Evolutionary conservation across 805 yeast genomes (phyloP).

Genomic region (Clavispora vitiphila): DNA sequence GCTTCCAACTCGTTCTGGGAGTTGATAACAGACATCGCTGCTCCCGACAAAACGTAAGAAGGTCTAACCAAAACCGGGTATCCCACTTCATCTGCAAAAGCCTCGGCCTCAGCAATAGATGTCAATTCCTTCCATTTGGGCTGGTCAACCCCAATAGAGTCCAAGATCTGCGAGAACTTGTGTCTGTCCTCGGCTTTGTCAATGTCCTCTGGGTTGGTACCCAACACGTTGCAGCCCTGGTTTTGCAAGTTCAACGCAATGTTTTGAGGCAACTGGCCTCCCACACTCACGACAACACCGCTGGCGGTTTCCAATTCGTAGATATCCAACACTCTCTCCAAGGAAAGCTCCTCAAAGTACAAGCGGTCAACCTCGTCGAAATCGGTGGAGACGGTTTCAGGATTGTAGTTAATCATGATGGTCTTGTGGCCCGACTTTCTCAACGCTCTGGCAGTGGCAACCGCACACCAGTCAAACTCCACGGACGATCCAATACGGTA

Average conservation of each 20-base stretch:
- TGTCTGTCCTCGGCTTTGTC: constrained; percentile 97
- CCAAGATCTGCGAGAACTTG: constrained; percentile 96
- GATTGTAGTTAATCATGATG: constrained; percentile 95
- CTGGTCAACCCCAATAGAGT: constrained; percentile 93
- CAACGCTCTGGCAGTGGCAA: constrained; percentile 89
- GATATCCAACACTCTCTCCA: constrained; percentile 91
- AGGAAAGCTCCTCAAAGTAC: constrained; percentile 90
- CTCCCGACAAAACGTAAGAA: constrained; percentile 94
- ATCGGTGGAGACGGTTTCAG: constrained; percentile 98
- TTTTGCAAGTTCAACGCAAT: constrained; percentile 73
- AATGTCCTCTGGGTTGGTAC: constrained; percentile 97
- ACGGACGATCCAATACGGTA: constrained; percentile 98
- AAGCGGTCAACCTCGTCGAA: constrained; percentile 97
- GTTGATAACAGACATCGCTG: constrained; percentile 97
- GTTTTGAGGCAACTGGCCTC: constrained; percentile 98
- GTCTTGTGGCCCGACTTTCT: constrained; percentile 85
- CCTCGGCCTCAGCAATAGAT: constrained; percentile 86
- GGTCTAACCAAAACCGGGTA: constrained; percentile 98
- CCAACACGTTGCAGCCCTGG: constrained; percentile 89
- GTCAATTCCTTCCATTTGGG: constrained; percentile 99
- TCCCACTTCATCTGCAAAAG: constrained; percentile 81
- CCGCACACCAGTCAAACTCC: constrained; percentile 99
- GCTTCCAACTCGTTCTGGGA: constrained; percentile 82
- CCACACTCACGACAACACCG: constrained; percentile 96
- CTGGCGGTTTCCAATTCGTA: constrained; percentile 85